Evolutionary conservation across 768 basidiomycete genomes (phyloP), one percentile per base, ranked within the genome.

Genomic region (Podaxis sp.): DNA sequence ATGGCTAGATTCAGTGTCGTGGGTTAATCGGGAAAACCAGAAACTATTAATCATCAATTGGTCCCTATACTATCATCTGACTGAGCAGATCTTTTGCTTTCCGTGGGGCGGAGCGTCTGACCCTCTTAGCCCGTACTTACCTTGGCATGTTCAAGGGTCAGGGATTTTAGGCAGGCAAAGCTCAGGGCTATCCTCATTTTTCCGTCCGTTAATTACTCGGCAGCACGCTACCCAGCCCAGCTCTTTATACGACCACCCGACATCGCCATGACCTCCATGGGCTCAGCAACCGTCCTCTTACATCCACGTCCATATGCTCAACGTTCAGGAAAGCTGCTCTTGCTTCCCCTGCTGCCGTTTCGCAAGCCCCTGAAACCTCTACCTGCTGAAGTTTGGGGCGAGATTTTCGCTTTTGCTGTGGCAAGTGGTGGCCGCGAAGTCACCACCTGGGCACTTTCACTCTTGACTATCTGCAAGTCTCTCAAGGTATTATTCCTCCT

Each of bases 331-430:
- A 78, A 79, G 33, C 78, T 93, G 30, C 72, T 89, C 13, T 80
- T 93, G 12, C 73, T 93, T 0, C 90, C 90, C 15, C 79, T 93
- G 17, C 79, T 92, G 12, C 90, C 89, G 12, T 71, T 79, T 4
- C 79, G 74, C 46, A 80, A 79, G 26, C 79, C 80, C 17, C 65
- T 80, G 53, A 84, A 81, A 64, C 75, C 84, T 30, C 77, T 93
- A 17, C 92, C 92, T 1, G 74, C 76, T 3, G 92, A 93, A 75
- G 70, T 93, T 64, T 93, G 92, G 92, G 75, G 80, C 5, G 80
- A 79, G 40, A 84, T 93, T 55, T 79, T 93, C 57, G 70, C 74
- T 33, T 76, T 75, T 68, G 75, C 75, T 3, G 66, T 81, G 46
- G 64, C 66, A 24, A 59, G 61, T 63, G 71, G 72, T 51, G 63